Conservation (phyloP, 75 land plant species). For the Chamaecyparis obtusa region DNA sequence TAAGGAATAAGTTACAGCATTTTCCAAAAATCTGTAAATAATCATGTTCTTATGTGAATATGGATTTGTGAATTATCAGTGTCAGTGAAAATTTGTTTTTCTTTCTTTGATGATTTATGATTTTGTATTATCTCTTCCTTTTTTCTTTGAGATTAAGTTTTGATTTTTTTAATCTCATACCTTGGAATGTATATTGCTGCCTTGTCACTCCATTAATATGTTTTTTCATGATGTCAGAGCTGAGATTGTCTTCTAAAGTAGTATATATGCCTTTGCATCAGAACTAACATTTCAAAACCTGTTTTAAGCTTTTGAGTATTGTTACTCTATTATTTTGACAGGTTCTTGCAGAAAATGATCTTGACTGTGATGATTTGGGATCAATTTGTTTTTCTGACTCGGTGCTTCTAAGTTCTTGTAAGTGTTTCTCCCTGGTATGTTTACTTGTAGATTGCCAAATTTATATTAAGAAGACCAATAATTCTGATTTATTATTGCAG, state of each 20-base stretch:
- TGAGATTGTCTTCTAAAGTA: not conserved
- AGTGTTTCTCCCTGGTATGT: conserved; percentile 7
- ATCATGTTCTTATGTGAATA: not conserved
- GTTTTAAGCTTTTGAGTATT: not conserved
- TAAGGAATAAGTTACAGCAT: not conserved
- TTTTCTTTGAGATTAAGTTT: not conserved
- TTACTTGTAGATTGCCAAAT: not conserved
- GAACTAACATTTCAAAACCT: too few relatives aligned
- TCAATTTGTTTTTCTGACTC: conserved; percentile 27
- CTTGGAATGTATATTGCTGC: not conserved
- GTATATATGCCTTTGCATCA: not conserved
- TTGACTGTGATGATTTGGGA: conserved; percentile 35
- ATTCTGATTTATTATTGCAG: conserved; percentile 8
- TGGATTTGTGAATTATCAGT: too few relatives aligned
- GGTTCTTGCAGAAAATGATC: conserved; percentile 34
- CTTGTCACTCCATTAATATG: not conserved
- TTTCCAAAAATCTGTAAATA: not conserved
- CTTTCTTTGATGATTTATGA: too few relatives aligned
- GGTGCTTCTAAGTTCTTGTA: conserved; percentile 22
- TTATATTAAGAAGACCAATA: not conserved
- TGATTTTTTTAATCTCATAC: too few relatives aligned
- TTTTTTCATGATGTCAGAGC: not conserved
- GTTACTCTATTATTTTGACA: not conserved
- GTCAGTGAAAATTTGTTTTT: too few relatives aligned
- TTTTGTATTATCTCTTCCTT: not conserved